Evolutionary conservation across 208 protist species (phyloP).

Genomic region (Acanthamoeba castellanii): DNA sequence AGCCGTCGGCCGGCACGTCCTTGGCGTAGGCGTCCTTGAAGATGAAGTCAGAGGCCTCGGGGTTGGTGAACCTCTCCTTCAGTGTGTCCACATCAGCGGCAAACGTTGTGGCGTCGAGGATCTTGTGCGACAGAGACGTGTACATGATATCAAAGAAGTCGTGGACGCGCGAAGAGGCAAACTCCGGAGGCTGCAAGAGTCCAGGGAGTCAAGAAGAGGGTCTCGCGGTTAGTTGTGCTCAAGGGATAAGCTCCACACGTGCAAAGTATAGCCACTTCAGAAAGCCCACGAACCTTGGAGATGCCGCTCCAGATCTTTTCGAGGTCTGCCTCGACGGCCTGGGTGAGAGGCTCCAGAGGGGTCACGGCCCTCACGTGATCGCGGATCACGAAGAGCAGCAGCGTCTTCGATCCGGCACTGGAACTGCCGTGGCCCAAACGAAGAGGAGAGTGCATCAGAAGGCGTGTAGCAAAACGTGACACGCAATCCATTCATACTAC

Average conservation of each 20-base stretch:
- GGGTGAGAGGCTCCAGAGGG: constrained; percentile 87
- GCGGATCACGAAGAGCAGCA: constrained; percentile 96
- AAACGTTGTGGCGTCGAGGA: constrained; percentile 79
- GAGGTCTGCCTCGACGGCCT: constrained; percentile 93
- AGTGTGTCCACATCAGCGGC: constrained; percentile 1
- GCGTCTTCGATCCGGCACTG: constrained; percentile 90
- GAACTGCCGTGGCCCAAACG: not conserved
- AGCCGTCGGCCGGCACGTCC: constrained; percentile 93
- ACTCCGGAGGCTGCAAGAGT: constrained; percentile 82
- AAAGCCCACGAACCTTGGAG: constrained; percentile 76
- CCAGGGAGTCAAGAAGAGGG: not conserved
- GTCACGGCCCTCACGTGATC: constrained; percentile 95
- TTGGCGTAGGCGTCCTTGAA: constrained; percentile 84
- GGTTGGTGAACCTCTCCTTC: constrained; percentile 80
- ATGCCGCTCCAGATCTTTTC: constrained; percentile 94
- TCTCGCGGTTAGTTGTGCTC: not conserved
- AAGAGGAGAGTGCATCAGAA: not conserved
- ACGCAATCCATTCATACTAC: too few species aligned
- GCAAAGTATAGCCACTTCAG: too few species aligned
- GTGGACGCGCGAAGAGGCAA: constrained; percentile 72
- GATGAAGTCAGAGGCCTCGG: constrained; percentile 75
- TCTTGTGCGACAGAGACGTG: constrained; percentile 87
- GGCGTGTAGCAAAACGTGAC: too few species aligned
- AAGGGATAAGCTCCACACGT: not conserved
- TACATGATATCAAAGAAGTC: constrained; percentile 91